Evolutionary conservation across 2,329 filamentous ascomycete genomes (phyloP).

Genomic region (Stagonosporopsis cucurbitacearum): DNA sequence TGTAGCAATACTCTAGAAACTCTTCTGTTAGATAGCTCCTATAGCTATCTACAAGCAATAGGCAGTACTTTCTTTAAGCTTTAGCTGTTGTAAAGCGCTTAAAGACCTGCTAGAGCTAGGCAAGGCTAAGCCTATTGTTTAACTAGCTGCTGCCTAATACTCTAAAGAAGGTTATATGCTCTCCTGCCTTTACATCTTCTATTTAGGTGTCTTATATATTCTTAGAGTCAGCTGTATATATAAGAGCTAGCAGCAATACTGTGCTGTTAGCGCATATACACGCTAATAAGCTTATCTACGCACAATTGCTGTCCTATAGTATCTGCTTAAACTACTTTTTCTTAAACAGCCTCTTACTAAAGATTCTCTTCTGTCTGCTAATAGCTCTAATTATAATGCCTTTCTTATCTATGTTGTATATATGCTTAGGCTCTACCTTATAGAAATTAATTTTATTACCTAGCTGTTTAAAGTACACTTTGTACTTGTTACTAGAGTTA

Average conservation of each 20-base stretch:
- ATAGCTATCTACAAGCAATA: too few species aligned
- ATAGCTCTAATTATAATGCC: background rate
- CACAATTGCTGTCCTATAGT: background rate
- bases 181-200: too few species aligned
- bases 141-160: too few species aligned
- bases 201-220: too few species aligned
- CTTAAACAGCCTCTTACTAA: background rate
- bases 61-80: too few species aligned
- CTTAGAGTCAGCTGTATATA: background rate
- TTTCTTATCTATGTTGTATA: background rate
- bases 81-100: too few species aligned
- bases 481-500: background rate
- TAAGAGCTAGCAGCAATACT: background rate
- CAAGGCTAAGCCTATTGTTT: too few species aligned
- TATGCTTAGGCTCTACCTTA: background rate
- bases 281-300: background rate
- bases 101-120: too few species aligned
- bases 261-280: background rate
- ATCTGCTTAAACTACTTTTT: background rate
- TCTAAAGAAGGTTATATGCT: too few species aligned
- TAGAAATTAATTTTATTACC: background rate
- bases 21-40: too few species aligned
- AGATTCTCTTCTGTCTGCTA: background rate
- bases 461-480: background rate
- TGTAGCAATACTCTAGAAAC: too few species aligned